Conservation (phyloP, 2,329 filamentous ascomycete species). For the Parastagonospora nodorum region DNA sequence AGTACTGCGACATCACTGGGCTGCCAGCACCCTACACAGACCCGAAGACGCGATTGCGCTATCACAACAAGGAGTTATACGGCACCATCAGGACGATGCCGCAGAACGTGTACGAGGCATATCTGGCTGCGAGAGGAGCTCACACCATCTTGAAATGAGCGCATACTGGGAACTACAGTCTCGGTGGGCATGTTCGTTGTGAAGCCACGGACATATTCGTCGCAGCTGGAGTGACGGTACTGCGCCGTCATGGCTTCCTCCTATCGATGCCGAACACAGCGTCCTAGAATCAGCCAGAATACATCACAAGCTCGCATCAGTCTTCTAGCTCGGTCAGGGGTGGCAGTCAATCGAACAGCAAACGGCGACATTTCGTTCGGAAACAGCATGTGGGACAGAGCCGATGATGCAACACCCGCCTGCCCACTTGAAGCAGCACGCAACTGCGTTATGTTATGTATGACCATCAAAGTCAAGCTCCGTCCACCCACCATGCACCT, state of each 20-base stretch:
- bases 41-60: constrained; percentile 90
- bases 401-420: background rate
- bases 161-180: background rate
- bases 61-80: constrained; percentile 94
- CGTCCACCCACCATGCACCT: constrained; percentile 84
- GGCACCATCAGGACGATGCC: constrained; percentile 77
- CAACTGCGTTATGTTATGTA: constrained; percentile 58
- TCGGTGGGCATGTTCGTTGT: background rate
- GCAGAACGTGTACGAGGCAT: constrained; percentile 83
- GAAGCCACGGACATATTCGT: background rate
- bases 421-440: background rate
- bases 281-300: background rate
- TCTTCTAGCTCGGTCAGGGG: too few species aligned
- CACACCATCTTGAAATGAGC: constrained; percentile 88
- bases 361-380: too few species aligned
- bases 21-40: constrained; percentile 90
- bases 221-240: background rate
- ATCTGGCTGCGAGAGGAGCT: constrained; percentile 85
- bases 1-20: constrained; percentile 96
- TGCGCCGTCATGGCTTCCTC: background rate
- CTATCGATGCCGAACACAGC: background rate
- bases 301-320: background rate
- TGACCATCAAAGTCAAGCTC: constrained; percentile 95
- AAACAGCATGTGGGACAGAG: background rate
- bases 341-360: too few species aligned